Percentiles rank a stretch among this genome's conserved stretches.
phyloP scores from a whole-genome alignment of 2,329 filamentous ascomycete species.

The Monilinia vaccinii-corymbosi region DNA sequence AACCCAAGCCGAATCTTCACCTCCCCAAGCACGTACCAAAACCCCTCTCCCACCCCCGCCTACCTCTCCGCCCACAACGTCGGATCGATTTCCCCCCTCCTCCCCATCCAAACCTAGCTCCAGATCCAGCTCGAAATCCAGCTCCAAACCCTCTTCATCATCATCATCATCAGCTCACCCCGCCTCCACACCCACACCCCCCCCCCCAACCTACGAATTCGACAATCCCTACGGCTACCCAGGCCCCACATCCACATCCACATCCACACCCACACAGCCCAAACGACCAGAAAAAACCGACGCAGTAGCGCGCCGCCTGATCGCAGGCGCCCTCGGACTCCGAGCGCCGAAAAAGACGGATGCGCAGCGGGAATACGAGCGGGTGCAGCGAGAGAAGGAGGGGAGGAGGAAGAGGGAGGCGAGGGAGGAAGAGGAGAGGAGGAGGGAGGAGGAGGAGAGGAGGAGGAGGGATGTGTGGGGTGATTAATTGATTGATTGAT shows the following conservation, averaged over 20 bases:
- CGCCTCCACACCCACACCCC: too few species aligned
- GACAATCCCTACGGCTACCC: neutral
- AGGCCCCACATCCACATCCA: neutral
- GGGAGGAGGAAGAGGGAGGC: conserved; percentile 56
- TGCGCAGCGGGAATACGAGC: too few species aligned
- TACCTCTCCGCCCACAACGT: conserved; percentile 8
- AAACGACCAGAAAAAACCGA: conserved; percentile 83
- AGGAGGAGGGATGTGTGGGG: conserved; percentile 87
- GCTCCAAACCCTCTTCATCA: too few species aligned
- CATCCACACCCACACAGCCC: neutral
- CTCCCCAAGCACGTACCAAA: conserved; percentile 19
- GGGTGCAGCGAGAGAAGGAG: too few species aligned
- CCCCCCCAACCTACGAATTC: too few species aligned
- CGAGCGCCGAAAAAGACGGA: too few species aligned
- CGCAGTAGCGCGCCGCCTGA: conserved; percentile 33
- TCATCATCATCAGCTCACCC: too few species aligned
- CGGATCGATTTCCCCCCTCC: too few species aligned
- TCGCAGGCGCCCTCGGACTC: too few species aligned
- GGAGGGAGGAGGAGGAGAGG: conserved; percentile 57
- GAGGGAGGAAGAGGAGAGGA: conserved; percentile 48
- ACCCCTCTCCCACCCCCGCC: conserved; percentile 12
- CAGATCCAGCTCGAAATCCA: too few species aligned
- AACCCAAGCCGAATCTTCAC: too few species aligned
- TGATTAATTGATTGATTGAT: conserved; percentile 37
- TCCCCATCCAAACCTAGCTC: too few species aligned